These are phyloP conservation scores for Atalantia buxifolia DNA, from an alignment of 345 rosid genomes.

Conservation along the genomic window DNA sequence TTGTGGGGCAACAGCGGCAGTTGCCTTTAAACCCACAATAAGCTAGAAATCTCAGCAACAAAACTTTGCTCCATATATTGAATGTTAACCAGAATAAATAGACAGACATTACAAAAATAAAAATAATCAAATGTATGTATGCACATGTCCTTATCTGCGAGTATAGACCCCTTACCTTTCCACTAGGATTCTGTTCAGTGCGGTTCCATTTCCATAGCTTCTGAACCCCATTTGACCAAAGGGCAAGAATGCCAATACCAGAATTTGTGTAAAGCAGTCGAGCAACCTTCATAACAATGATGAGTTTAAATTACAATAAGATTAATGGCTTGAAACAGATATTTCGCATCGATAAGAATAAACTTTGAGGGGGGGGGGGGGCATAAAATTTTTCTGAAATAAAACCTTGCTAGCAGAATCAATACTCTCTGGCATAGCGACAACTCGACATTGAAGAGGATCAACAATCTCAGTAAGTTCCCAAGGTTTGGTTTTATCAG, in stretches of 20 bases:
- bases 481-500: constrained; percentile 28
- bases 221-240: constrained; percentile 49
- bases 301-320: background rate
- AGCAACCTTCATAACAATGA: constrained; percentile 35
- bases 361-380: background rate
- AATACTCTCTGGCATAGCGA: constrained; percentile 18
- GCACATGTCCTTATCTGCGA: background rate
- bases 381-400: background rate
- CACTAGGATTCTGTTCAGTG: constrained; percentile 49
- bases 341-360: background rate
- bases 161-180: constrained; percentile 34
- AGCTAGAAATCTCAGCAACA: background rate
- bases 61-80: background rate
- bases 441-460: constrained; percentile 18
- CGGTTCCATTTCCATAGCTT: constrained; percentile 59
- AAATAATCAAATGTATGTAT: background rate
- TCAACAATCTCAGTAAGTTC: constrained; percentile 28
- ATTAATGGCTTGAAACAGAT: background rate
- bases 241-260: constrained; percentile 46
- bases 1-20: constrained; percentile 24
- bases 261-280: constrained; percentile 55
- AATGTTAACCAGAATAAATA: background rate
- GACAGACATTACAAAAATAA: background rate
- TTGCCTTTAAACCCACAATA: constrained; percentile 16
- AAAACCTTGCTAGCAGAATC: constrained; percentile 28